Base-by-base conservation (phyloP, 768 basidiomycete genomes). In the Podaxis rugospora region DNA sequence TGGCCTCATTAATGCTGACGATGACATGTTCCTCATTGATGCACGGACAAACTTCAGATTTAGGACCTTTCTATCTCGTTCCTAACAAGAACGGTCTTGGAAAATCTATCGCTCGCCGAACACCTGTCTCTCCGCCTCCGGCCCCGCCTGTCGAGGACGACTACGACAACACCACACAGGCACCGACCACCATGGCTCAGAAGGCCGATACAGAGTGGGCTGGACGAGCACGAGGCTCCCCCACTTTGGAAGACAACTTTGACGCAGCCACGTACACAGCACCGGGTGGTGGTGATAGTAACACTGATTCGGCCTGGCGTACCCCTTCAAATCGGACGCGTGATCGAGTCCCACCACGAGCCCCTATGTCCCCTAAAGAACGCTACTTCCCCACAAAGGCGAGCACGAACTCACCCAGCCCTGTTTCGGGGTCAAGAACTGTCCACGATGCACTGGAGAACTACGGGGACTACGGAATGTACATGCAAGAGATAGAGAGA, bases 51-150 rank as follows among this genome's bases (percentile, higher is more conserved):
- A 25, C n/a, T 32, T 32, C 63, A 79, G 78, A 73, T 49, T 70
- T 76, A 9, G 73, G 74, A 13, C 66, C 71, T 10, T 74, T 72
- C 62, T 78, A 79, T 62, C 71, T 78, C 53, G 75, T 79, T 18
- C 70, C 77, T n/a, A 72, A 76, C 61, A 73, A 68, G 62, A 66
- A 73, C 35, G 76, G 74, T 18, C 68, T 67, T 1, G 74, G 72
- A 36, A 77, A 77, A 63, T 71, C 69, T 3, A 66, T 75, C 58
- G 67, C 77, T 18, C 72, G 72, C 53, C 74, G 77, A 25, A 76
- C 74, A 25, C 73, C 70, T 36, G 70, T 76, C 14, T 75, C 79
- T 0, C 72, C 72, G 5, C 75, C 76, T 27, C 76, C 75, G n/a
- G 10, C 25, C 1, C 63, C 73, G 21, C 74, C 73, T 16, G 62